These are phyloP conservation scores for Termitomyces sp. DNA, from an alignment of 768 basidiomycete genomes.

Conservation along the genomic window DNA sequence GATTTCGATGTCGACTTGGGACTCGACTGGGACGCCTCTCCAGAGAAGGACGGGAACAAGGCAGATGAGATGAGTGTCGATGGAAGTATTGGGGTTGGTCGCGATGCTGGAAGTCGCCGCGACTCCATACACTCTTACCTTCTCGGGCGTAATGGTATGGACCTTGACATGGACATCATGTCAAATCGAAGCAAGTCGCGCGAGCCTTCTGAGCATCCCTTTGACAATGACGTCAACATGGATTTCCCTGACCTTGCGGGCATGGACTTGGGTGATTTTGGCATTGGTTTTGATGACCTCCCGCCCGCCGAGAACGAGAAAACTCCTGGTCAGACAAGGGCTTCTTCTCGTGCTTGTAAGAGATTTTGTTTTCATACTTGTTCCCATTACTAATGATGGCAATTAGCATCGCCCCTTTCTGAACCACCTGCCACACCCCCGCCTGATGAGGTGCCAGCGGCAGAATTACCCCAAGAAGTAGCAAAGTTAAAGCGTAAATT, in stretches of 20 bases:
- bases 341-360: conserved; percentile 67
- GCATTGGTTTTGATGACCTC: conserved; percentile 64
- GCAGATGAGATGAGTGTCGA: conserved; percentile 52
- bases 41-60: conserved; percentile 26
- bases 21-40: conserved; percentile 68
- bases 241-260: conserved; percentile 50
- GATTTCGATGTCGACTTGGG: conserved; percentile 77
- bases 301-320: conserved; percentile 35
- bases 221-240: conserved; percentile 45
- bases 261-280: conserved; percentile 55
- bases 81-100: conserved; percentile 68
- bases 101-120: conserved; percentile 53
- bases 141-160: conserved; percentile 37
- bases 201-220: conserved; percentile 61
- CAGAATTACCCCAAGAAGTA: conserved; percentile 32
- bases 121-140: conserved; percentile 62
- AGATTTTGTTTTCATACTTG: conserved; percentile 2
- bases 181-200: conserved; percentile 56
- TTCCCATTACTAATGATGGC: background rate
- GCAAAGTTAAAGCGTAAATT: conserved; percentile 42
- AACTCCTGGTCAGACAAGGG: conserved; percentile 54
- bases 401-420: conserved; percentile 67
- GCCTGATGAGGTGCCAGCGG: conserved; percentile 45
- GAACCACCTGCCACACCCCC: conserved; percentile 77
- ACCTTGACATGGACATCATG: conserved; percentile 56